These are phyloP conservation scores for Primulina huaijiensis DNA, from an alignment of 257 asterid species.

Conservation along the genomic window DNA sequence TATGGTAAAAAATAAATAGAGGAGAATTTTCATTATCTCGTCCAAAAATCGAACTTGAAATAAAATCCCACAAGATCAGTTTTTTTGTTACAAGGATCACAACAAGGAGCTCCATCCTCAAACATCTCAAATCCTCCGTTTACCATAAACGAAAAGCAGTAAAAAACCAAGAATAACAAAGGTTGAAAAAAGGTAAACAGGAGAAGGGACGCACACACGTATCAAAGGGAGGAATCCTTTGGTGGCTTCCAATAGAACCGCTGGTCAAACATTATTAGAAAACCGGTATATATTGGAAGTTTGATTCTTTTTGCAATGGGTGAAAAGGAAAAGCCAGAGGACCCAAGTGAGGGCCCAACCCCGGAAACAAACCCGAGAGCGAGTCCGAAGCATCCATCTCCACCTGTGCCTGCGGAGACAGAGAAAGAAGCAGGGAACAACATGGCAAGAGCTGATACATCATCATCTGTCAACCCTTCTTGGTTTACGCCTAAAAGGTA, in stretches of 20 bases:
- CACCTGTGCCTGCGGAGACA: slow-evolving; percentile 27
- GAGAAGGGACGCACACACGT: neutral
- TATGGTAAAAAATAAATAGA: no score
- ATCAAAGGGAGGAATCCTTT: neutral
- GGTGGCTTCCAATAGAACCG: neutral
- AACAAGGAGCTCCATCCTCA: neutral
- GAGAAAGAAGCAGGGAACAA: slow-evolving; percentile 25
- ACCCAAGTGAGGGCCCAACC: slow-evolving; percentile 18
- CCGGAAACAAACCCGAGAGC: slow-evolving; percentile 6
- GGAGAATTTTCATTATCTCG: no score
- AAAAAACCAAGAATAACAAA: neutral
- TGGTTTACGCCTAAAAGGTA: slow-evolving; percentile 74
- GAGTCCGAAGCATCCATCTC: slow-evolving; percentile 23
- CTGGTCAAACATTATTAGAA: neutral
- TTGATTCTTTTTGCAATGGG: slow-evolving; percentile 31
- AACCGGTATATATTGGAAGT: slow-evolving; percentile 20
- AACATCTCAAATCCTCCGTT: neutral
- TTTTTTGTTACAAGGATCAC: neutral
- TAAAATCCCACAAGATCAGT: neutral
- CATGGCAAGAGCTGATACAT: slow-evolving; percentile 38
- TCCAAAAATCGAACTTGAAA: neutral
- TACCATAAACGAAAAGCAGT: no score
- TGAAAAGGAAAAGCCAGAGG: slow-evolving; percentile 28
- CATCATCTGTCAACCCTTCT: slow-evolving; percentile 41
- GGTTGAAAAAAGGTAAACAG: neutral